phyloP scores from a whole-genome alignment of 2,329 filamentous ascomycete genomes.

The Talaromyces pinophilus region DNA sequence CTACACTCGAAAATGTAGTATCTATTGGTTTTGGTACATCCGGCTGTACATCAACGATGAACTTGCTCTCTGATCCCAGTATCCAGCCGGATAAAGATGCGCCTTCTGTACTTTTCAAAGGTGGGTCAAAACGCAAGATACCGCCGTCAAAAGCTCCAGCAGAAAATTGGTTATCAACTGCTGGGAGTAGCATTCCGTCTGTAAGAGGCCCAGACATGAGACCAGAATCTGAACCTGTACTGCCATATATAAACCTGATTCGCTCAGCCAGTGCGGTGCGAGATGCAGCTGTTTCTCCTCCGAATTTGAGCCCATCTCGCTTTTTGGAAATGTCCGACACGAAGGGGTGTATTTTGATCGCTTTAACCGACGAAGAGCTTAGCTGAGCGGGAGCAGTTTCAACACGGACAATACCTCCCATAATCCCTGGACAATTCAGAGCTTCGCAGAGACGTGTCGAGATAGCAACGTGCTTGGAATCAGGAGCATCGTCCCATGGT shows the following conservation, averaged over 20 bases:
- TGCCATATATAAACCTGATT: slow-evolving; percentile 70
- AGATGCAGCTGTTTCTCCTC: slow-evolving; percentile 80
- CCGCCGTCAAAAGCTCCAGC: slow-evolving; percentile 76
- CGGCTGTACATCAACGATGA: slow-evolving; percentile 73
- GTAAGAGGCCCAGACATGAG: slow-evolving; percentile 83
- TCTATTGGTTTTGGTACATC: slow-evolving; percentile 67
- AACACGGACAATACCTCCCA: slow-evolving; percentile 83
- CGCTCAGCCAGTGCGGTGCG: slow-evolving; percentile 72
- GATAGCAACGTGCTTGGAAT: slow-evolving; percentile 75
- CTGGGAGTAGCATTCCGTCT: slow-evolving; percentile 78
- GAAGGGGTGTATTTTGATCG: slow-evolving; percentile 81
- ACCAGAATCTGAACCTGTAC: slow-evolving; percentile 49
- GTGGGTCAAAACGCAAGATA: slow-evolving; percentile 73
- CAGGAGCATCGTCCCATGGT: slow-evolving; percentile 84
- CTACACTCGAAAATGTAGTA: slow-evolving; percentile 32
- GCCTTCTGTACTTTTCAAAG: slow-evolving; percentile 38
- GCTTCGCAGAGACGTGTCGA: slow-evolving; percentile 75
- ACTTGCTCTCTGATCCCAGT: slow-evolving; percentile 71
- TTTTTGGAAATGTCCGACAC: slow-evolving; percentile 57
- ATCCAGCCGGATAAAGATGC: slow-evolving; percentile 62
- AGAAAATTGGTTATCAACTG: slow-evolving; percentile 56
- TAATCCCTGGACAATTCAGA: slow-evolving; percentile 69
- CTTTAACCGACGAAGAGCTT: slow-evolving; percentile 64
- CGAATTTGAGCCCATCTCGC: slow-evolving; percentile 74
- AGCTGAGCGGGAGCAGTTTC: slow-evolving; percentile 76